Evolutionary conservation across 2,329 filamentous ascomycete species (phyloP).

Genomic region (Thielaviopsis ethacetica): DNA sequence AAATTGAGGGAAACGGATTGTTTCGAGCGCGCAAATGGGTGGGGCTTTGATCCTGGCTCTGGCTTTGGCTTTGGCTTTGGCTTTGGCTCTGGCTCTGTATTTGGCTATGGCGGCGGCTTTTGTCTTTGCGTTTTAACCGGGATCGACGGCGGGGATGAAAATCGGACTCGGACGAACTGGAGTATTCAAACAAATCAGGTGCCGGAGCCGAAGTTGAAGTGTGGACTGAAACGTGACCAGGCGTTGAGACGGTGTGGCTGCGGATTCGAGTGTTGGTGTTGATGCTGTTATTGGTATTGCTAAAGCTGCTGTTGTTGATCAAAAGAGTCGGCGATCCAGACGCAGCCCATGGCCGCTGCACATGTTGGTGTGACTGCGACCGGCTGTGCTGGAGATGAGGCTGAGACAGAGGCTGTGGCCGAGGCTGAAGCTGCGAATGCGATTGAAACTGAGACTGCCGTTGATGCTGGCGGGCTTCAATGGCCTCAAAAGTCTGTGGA

Average conservation of each 20-base stretch:
- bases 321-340: neutral
- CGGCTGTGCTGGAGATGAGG: neutral
- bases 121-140: neutral
- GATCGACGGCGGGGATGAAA: conserved; percentile 16
- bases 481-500: neutral
- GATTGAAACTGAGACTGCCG: neutral
- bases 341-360: neutral
- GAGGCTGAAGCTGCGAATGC: neutral
- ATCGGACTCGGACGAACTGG: conserved; percentile 30
- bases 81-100: neutral
- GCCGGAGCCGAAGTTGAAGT: neutral
- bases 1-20: neutral
- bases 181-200: conserved; percentile 17
- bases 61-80: neutral
- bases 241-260: too few species aligned
- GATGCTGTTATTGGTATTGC: neutral
- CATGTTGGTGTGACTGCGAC: neutral
- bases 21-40: neutral
- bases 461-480: neutral
- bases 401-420: neutral
- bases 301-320: neutral
- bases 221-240: neutral
- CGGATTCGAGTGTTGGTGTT: too few species aligned
- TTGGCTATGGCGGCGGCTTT: neutral
- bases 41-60: neutral